These are phyloP conservation scores for Acanthamoeba healyi DNA, from an alignment of 208 protist genomes.

Conservation along the genomic window DNA sequence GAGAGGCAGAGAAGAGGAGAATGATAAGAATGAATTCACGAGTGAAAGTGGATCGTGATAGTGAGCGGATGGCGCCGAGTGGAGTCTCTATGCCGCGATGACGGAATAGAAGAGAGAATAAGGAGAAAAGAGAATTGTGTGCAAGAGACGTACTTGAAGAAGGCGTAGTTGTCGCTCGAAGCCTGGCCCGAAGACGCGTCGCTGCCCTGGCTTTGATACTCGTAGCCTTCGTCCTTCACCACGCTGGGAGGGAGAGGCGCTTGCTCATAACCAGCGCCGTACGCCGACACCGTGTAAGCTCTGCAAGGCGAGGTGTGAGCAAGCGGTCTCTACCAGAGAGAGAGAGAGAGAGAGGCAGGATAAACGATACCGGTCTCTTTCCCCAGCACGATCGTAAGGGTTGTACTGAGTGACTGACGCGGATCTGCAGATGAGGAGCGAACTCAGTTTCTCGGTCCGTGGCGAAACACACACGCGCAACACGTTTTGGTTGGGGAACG, in stretches of 20 bases:
- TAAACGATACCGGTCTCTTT: neutral
- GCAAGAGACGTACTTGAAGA: constrained; percentile 6
- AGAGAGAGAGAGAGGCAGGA: neutral
- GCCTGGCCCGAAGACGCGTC: neutral
- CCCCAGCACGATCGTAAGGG: neutral
- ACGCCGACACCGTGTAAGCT: constrained; percentile 25
- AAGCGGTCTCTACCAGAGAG: too few relatives aligned
- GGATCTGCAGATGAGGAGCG: neutral
- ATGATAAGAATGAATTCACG: neutral
- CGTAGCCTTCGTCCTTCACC: constrained; percentile 26
- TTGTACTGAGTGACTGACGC: constrained; percentile 8
- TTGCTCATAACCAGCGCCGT: constrained; percentile 31
- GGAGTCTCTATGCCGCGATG: too few relatives aligned
- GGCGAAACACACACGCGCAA: too few relatives aligned
- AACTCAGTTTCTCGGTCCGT: too few relatives aligned
- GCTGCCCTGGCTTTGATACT: constrained; percentile 35
- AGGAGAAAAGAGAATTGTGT: neutral
- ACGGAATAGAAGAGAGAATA: neutral
- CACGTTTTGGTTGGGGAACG: too few relatives aligned
- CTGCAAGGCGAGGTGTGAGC: neutral
- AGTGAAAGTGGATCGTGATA: neutral
- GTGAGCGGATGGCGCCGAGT: neutral
- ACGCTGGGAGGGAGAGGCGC: constrained; percentile 9
- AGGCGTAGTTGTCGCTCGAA: constrained; percentile 26
- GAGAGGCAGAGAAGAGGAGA: neutral